Base-by-base conservation (phyloP, 495 filamentous ascomycete genomes). In the Darksidea phi region DNA sequence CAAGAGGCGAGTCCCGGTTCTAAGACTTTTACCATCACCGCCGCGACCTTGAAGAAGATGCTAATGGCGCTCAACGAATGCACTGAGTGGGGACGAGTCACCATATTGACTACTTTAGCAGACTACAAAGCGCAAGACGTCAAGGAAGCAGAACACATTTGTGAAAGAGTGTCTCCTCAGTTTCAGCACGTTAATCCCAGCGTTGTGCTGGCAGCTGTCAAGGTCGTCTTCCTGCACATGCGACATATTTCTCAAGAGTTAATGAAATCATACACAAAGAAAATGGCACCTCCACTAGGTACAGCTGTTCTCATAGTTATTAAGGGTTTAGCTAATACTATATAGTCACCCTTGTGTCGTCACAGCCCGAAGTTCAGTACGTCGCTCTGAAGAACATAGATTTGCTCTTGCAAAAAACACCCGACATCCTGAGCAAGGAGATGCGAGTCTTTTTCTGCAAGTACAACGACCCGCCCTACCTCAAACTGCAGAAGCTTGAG, bases 371-470 rank as follows among this genome's bases (percentile, higher is more conserved):
- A 74, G 94, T 98, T 32, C 94, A 98, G 76, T 98, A 97, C 74
- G 95, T 98, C 46, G 94, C 94, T 20, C 76, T 98, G 53, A 79
- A 94, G 50, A 98, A 98, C 70, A 97, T 97, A 69, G 94, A 97
- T 63, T 84, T 98, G 46, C 78, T 98, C 5, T 80, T 98, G 34
- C 94, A 98, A 73, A 92, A 95, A 64, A 90, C 96, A 66, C 92
- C 94, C 1, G 92, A 95, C 70, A 96, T 98, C 49, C 79, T 98
- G 1, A 94, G 89, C 76, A 97, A 97, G 72, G 94, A 98, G 74
- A 86, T 98, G 51, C 86, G 94, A 48, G 94, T 98, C 1, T 98
- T 98, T 78, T 98, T 97, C 78, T 98, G 94, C 86, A 98, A 98
- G 77, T 98, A 98, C 78, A 97, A 98, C 72, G 94, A 98, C 70